Evolutionary conservation across 2,329 filamentous ascomycete genomes (phyloP), one percentile per base, ranked within the genome.

Genomic region (Cladosporium sp.): DNA sequence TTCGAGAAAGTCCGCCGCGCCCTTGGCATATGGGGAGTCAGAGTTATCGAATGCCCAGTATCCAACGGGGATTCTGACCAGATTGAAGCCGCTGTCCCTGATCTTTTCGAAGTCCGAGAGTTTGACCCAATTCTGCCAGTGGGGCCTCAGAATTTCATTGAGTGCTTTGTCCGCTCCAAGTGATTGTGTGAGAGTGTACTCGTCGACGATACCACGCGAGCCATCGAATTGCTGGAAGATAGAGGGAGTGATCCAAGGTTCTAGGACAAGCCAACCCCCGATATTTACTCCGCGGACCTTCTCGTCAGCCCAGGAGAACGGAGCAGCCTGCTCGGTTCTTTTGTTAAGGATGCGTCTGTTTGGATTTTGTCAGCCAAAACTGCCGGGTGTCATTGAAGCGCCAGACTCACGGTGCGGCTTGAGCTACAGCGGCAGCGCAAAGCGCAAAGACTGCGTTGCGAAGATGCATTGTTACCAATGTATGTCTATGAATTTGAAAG

Each of bases 231-330:
- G 62, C 47, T 83, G 77, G 64, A 85, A 86, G 58, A 86, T 74
- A 15, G 80, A 83, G 2, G 83, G 83, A 2, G 82, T 85, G 55
- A 86, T 85, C 82, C 82, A 85, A 15, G 83, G 83, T 71, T 86
- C 83, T 4, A 85, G 74, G 6, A 86, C 80, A 45, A 86, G 79
- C 83, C 83, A 86, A 32, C 85, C 85, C 54, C 85, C 69, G 4
- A 86, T 74, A 66, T 87, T 88, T 28, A 87, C 84, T 56, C 85
- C 85, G 12, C 83, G 80, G 40, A 87, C 79, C 65, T 83, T 85
- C 19, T 79, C 65, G 4, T 19, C n/a, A 28, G 48, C 17, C 34
- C 34, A 39, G 6, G 34, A n/a, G 32, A 51, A 39, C 7, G 34
- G 35, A 37, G 48, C 34, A 28, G 39, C 22, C 3, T 6, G 12